A percentile compares a stretch with the other conserved stretches of the same genome.
These are phyloP conservation scores for Chloropicon primus DNA, from an alignment of 139 green algal genomes.

Conservation along the genomic window DNA sequence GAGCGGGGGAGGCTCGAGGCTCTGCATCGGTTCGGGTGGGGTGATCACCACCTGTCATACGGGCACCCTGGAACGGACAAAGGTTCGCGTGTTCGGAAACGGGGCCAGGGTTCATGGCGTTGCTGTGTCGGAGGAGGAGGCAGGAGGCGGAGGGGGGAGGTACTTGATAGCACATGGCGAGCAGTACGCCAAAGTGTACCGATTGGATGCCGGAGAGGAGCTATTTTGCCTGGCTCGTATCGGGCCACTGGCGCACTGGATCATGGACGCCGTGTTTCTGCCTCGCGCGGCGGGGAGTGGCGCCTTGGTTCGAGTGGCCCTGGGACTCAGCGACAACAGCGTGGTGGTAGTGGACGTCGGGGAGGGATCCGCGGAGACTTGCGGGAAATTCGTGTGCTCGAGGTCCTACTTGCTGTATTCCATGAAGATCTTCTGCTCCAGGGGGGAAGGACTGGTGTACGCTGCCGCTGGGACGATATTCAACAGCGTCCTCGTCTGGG, in stretches of 20 bases:
- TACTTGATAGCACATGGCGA: neutral
- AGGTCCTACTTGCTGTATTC: neutral
- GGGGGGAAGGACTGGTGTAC: neutral
- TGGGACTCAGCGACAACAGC: neutral
- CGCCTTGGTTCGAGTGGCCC: neutral
- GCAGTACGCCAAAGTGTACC: neutral
- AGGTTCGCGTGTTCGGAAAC: neutral
- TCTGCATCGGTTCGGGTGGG: neutral
- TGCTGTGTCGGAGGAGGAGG: no score
- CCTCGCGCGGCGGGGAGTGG: no score
- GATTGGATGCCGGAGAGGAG: neutral
- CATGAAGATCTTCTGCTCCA: neutral
- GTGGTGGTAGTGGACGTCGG: neutral
- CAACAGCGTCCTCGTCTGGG: neutral
- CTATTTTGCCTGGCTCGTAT: neutral
- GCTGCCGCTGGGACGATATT: neutral
- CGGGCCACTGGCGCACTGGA: neutral
- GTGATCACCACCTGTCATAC: neutral
- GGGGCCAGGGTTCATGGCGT: neutral
- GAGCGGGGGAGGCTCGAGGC: no score
- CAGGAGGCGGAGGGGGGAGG: no score
- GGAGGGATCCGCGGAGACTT: neutral
- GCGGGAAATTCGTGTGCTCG: neutral
- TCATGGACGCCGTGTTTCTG: neutral
- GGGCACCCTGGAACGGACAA: no score